A percentile compares a stretch with the other conserved stretches of the same genome.
Evolutionary conservation across 495 filamentous ascomycete species (phyloP).

Genomic region (Corynascus novoguineensis): DNA sequence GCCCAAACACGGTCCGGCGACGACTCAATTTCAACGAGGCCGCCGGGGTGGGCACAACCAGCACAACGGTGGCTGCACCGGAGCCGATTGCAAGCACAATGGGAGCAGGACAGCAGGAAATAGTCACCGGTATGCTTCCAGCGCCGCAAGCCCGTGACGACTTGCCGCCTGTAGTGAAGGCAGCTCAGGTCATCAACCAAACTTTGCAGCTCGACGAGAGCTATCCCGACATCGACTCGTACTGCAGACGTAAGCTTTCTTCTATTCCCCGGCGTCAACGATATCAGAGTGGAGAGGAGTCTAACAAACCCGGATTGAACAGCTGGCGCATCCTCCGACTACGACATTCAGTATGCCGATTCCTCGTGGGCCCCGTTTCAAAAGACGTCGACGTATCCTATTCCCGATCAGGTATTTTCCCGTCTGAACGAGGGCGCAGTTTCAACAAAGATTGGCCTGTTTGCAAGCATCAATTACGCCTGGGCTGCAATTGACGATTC

Average conservation of each 20-base stretch:
- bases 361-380: slow-evolving; percentile 86
- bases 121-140: slow-evolving; percentile 3
- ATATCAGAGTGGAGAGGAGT: background rate
- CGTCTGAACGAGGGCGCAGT: slow-evolving; percentile 82
- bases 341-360: slow-evolving; percentile 61
- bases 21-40: slow-evolving; percentile 35
- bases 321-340: slow-evolving; percentile 82
- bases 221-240: slow-evolving; percentile 86
- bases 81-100: slow-evolving; percentile 1
- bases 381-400: slow-evolving; percentile 69
- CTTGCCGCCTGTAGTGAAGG: slow-evolving; percentile 64
- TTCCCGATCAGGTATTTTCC: slow-evolving; percentile 82
- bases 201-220: slow-evolving; percentile 65
- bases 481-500: slow-evolving; percentile 95
- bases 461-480: slow-evolving; percentile 87
- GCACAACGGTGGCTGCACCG: background rate
- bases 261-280: background rate
- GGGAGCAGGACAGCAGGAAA: slow-evolving; percentile 11
- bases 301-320: slow-evolving; percentile 12
- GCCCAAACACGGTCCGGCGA: slow-evolving; percentile 32
- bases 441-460: slow-evolving; percentile 82
- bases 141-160: slow-evolving; percentile 18
- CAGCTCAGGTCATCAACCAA: slow-evolving; percentile 76
- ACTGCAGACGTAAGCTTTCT: slow-evolving; percentile 70
- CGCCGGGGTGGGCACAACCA: background rate